Conservation (phyloP, 768 basidiomycete genomes). For the Lactifluus volemus region DNA sequence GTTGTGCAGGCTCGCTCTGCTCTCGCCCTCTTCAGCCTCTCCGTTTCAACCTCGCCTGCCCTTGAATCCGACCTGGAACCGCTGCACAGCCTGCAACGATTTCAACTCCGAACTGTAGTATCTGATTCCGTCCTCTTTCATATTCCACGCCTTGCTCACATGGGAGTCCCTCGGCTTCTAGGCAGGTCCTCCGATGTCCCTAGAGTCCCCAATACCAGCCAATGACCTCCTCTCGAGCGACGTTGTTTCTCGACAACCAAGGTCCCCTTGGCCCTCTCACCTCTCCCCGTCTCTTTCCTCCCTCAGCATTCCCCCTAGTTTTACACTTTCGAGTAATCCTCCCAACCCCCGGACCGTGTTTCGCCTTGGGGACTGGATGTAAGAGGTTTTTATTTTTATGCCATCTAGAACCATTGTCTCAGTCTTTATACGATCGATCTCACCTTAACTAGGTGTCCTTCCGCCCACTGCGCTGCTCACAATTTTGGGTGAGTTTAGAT, state of each 20-base stretch:
- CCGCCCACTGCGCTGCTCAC: slow-evolving; percentile 65
- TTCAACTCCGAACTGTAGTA: slow-evolving; percentile 26
- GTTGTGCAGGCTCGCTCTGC: slow-evolving; percentile 44
- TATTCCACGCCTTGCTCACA: neutral
- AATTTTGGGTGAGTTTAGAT: slow-evolving; percentile 68
- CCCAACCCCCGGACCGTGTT: slow-evolving; percentile 62
- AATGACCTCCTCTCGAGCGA: neutral
- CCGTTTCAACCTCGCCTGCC: slow-evolving; percentile 43
- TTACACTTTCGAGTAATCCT: slow-evolving; percentile 58
- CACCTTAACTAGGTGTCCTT: slow-evolving; percentile 45
- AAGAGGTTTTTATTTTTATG: slow-evolving; percentile 26
- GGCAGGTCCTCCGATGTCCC: neutral
- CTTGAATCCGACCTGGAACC: slow-evolving; percentile 58
- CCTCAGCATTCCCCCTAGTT: slow-evolving; percentile 21
- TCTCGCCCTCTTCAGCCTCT: slow-evolving; percentile 41
- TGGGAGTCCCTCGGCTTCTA: neutral
- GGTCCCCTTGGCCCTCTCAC: neutral
- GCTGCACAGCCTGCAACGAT: slow-evolving; percentile 43
- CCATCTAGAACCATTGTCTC: slow-evolving; percentile 7
- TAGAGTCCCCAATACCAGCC: slow-evolving; percentile 2
- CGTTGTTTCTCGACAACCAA: neutral
- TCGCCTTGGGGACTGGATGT: slow-evolving; percentile 72
- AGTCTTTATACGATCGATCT: slow-evolving; percentile 1
- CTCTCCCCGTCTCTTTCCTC: neutral
- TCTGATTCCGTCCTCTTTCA: neutral